Evolutionary conservation across 2,329 filamentous ascomycete genomes (phyloP).

Genomic region (Cladophialophora chaetospira): DNA sequence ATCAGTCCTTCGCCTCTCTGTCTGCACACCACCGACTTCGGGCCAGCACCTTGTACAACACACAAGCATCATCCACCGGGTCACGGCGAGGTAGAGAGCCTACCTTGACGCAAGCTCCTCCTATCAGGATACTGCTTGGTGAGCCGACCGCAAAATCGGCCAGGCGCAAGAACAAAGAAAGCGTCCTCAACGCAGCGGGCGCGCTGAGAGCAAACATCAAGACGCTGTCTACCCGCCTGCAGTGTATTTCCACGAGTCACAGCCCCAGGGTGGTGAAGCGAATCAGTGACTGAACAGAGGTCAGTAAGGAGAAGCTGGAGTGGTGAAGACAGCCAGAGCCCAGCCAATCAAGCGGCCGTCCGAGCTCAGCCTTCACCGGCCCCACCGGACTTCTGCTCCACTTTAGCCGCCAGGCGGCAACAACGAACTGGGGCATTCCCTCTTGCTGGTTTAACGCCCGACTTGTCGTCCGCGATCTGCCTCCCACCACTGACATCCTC

Average conservation of each 20-base stretch:
- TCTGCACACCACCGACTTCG: constrained; percentile 2
- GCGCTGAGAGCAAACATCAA: neutral
- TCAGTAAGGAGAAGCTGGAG: constrained; percentile 13
- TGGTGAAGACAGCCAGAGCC: neutral
- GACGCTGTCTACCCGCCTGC: constrained; percentile 19
- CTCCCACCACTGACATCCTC: constrained; percentile 14
- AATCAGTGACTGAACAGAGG: constrained; percentile 16
- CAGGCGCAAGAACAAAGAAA: constrained; percentile 12
- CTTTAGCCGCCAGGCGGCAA: constrained; percentile 29
- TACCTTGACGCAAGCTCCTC: constrained; percentile 7
- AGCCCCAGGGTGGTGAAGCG: constrained; percentile 15
- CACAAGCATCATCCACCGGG: neutral
- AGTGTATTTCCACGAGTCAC: constrained; percentile 18
- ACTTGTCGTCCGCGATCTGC: constrained; percentile 3
- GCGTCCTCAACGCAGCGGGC: neutral
- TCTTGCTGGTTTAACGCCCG: constrained; percentile 27
- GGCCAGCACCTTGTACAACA: neutral
- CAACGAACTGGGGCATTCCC: constrained; percentile 10
- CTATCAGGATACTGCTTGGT: constrained; percentile 12
- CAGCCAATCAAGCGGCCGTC: neutral
- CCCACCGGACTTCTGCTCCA: constrained; percentile 10
- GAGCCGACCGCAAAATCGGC: constrained; percentile 17
- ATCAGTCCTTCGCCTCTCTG: constrained; percentile 1
- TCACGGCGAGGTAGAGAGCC: neutral
- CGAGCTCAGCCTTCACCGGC: neutral